These are phyloP conservation scores for Onygenales sp. DNA, from an alignment of 2,329 filamentous ascomycete genomes.

Conservation along the genomic window DNA sequence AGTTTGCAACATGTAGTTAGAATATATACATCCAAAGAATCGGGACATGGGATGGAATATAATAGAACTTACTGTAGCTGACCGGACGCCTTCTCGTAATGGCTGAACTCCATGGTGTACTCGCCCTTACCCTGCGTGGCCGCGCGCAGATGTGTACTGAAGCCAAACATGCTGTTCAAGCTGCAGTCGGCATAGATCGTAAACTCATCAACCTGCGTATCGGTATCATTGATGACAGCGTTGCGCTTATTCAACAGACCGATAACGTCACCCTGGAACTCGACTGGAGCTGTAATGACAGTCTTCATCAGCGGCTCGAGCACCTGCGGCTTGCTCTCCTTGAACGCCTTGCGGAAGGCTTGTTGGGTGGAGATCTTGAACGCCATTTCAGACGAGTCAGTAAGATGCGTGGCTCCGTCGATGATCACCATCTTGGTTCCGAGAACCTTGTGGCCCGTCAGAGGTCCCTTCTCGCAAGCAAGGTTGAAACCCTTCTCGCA, in stretches of 20 bases:
- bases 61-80: slow-evolving; percentile 68
- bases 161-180: slow-evolving; percentile 96
- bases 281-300: slow-evolving; percentile 85
- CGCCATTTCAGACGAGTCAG: slow-evolving; percentile 92
- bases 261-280: slow-evolving; percentile 95
- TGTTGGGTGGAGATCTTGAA: slow-evolving; percentile 93
- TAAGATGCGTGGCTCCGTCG: slow-evolving; percentile 94
- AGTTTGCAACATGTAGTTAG: slow-evolving; percentile 2
- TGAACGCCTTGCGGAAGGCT: slow-evolving; percentile 92
- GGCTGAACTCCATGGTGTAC: slow-evolving; percentile 97
- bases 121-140: slow-evolving; percentile 97
- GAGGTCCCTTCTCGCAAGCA: slow-evolving; percentile 74
- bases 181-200: slow-evolving; percentile 86
- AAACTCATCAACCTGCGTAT: slow-evolving; percentile 89
- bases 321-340: slow-evolving; percentile 67
- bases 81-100: slow-evolving; percentile 77
- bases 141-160: slow-evolving; percentile 80
- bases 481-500: slow-evolving; percentile 90
- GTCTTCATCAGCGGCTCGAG: slow-evolving; percentile 98
- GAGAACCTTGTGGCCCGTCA: slow-evolving; percentile 87
- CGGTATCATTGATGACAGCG: slow-evolving; percentile 88
- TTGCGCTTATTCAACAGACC: slow-evolving; percentile 95
- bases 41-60: not conserved
- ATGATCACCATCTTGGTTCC: slow-evolving; percentile 86
- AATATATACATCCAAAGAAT: not conserved